Base-by-base conservation (phyloP, 768 basidiomycete species). In the Suillus bovinus region DNA sequence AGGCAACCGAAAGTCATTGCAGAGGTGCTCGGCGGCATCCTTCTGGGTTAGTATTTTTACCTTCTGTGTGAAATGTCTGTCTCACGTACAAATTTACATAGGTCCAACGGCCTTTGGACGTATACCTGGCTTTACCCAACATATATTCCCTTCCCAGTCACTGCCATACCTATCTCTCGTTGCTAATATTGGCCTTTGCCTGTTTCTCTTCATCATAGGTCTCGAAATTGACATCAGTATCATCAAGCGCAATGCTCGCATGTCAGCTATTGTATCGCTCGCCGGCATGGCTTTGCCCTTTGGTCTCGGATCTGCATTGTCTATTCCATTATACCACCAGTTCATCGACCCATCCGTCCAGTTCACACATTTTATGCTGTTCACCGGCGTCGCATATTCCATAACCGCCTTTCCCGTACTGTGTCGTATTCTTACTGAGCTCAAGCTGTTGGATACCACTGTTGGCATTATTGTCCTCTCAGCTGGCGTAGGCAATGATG, bases 381-480 rank as follows among this genome's bases (percentile, higher is more conserved):
- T 99, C 76, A 87, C 91, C 11, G 94, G 93, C 16, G 93, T 96
- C 24, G 94, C 94, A 1, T 94, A 88, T 77, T 89, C 90, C 4
- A 94, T 94, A 69, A 93, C 91, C 0, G 92, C 91, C 0, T 92
- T 94, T 65, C 92, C 93, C 1, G 89, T 94, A 2, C 79, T 94
- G 8, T 93, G 91, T 74, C 83, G 95, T 64, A 91, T 97, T 75
- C 79, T 98, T 50, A 91, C 90, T 2, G 95, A 97, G 71, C 84
- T 96, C 60, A 94, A 95, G 74, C 79, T 99, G 2, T 81, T 99
- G 64, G 91, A 95, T 63, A 97, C 94, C 0, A 88, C 87, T 0
- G 93, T 99, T 41, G 97, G 96, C 6, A 88, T 97, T 63, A 87
- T 97, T 29, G 95, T 95, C 1, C 84, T 99, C 24, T 92, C 92